phyloP scores from a whole-genome alignment of 2,329 filamentous ascomycete genomes.

The Penicillium carneum region DNA sequence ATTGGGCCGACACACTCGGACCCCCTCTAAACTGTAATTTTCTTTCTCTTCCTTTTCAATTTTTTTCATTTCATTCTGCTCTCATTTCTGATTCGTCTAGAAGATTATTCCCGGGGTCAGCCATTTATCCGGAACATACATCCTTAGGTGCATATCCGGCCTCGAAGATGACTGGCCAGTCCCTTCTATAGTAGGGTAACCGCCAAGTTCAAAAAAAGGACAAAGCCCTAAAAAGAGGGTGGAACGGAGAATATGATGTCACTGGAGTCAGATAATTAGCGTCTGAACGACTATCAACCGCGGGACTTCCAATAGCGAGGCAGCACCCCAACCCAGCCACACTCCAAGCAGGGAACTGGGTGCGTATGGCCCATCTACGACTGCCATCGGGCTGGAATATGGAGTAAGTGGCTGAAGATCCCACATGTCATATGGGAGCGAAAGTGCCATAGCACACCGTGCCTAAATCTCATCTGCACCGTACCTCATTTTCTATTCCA shows the following conservation, averaged over 20 bases:
- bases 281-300: slow-evolving; percentile 4
- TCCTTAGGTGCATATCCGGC: background rate
- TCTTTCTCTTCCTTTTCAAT: background rate
- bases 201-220: background rate
- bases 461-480: background rate
- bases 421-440: slow-evolving; percentile 5
- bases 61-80: background rate
- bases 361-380: background rate
- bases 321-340: slow-evolving; percentile 10
- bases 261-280: background rate
- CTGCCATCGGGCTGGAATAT: background rate
- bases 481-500: slow-evolving; percentile 1
- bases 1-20: slow-evolving; percentile 13
- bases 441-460: background rate
- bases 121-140: slow-evolving; percentile 11
- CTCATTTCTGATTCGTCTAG: background rate
- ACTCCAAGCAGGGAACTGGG: slow-evolving; percentile 12
- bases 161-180: slow-evolving; percentile 4
- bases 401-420: slow-evolving; percentile 15
- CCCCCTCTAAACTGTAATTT: slow-evolving; percentile 7
- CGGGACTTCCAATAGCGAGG: background rate
- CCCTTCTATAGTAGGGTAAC: background rate
- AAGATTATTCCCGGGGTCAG: background rate
- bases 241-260: slow-evolving; percentile 14
- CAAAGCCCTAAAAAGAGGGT: background rate